These are phyloP conservation scores for Chenopodium berlandieri DNA, from an alignment of 148 eudicot species.

Conservation along the genomic window DNA sequence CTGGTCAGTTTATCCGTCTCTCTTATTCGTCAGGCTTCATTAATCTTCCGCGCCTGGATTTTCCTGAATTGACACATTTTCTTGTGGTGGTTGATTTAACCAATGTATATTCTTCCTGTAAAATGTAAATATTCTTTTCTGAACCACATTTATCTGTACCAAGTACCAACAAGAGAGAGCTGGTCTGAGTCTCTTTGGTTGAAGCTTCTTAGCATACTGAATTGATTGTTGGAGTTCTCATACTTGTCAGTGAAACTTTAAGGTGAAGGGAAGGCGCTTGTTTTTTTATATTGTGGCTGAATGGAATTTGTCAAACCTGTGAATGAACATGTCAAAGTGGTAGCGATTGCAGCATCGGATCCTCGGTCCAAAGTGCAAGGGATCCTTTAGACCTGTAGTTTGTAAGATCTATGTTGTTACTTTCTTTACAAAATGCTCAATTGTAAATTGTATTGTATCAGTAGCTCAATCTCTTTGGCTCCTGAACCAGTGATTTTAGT, in stretches of 20 bases:
- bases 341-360: background rate
- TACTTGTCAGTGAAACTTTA: background rate
- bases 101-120: constrained; percentile 13
- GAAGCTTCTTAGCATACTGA: constrained; percentile 1
- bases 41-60: background rate
- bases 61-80: background rate
- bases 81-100: background rate
- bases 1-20: background rate
- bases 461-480: background rate
- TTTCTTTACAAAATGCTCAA: background rate
- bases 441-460: background rate
- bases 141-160: background rate
- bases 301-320: background rate
- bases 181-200: background rate
- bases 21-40: background rate
- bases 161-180: background rate
- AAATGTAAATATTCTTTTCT: constrained; percentile 14
- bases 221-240: background rate
- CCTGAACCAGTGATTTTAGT: background rate
- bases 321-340: too few relatives aligned
- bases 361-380: background rate
- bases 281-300: background rate
- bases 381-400: background rate
- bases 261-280: background rate
- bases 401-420: background rate